Percentiles rank a stretch among this genome's conserved stretches.
Conservation (phyloP, 352 stramenopile species). For the Pythium vanterpoolii region DNA sequence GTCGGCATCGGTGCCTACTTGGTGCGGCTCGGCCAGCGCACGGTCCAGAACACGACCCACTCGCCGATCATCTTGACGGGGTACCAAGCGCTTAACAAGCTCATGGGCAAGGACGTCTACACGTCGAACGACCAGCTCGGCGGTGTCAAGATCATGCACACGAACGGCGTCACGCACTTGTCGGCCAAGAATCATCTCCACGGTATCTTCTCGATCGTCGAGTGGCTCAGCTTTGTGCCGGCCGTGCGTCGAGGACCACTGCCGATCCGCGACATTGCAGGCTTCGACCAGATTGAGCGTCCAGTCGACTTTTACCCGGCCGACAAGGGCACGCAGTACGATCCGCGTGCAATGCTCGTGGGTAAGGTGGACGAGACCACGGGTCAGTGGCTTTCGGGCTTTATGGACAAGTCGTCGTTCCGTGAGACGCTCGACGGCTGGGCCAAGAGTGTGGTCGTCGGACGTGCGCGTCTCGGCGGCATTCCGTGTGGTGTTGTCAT, state of each 20-base stretch:
- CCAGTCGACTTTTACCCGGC: slow-evolving; percentile 89
- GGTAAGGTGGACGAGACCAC: slow-evolving; percentile 72
- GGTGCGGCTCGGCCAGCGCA: slow-evolving; percentile 98
- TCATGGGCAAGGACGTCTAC: slow-evolving; percentile 99
- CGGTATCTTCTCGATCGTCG: slow-evolving; percentile 93
- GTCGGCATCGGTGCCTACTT: slow-evolving; percentile 99
- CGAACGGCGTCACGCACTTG: slow-evolving; percentile 99
- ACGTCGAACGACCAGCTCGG: slow-evolving; percentile 99
- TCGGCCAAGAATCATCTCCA: slow-evolving; percentile 96
- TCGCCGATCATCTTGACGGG: slow-evolving; percentile 99
- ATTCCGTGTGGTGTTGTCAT: slow-evolving; percentile 99
- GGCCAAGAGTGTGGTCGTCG: slow-evolving; percentile 99
- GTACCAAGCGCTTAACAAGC: slow-evolving; percentile 99
- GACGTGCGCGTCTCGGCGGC: slow-evolving; percentile 95
- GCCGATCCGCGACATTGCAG: slow-evolving; percentile 82
- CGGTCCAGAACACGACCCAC: slow-evolving; percentile 97
- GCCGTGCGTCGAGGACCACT: slow-evolving; percentile 82
- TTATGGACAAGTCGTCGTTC: slow-evolving; percentile 99
- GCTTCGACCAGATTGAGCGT: slow-evolving; percentile 84
- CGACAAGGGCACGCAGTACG: slow-evolving; percentile 94
- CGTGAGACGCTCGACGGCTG: slow-evolving; percentile 97
- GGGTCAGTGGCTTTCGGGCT: slow-evolving; percentile 89
- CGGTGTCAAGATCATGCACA: slow-evolving; percentile 99
- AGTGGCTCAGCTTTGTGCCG: slow-evolving; percentile 99
- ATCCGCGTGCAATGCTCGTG: slow-evolving; percentile 92